These are phyloP conservation scores for Leccinum boreale DNA, from an alignment of 768 basidiomycete genomes.

Conservation along the genomic window DNA sequence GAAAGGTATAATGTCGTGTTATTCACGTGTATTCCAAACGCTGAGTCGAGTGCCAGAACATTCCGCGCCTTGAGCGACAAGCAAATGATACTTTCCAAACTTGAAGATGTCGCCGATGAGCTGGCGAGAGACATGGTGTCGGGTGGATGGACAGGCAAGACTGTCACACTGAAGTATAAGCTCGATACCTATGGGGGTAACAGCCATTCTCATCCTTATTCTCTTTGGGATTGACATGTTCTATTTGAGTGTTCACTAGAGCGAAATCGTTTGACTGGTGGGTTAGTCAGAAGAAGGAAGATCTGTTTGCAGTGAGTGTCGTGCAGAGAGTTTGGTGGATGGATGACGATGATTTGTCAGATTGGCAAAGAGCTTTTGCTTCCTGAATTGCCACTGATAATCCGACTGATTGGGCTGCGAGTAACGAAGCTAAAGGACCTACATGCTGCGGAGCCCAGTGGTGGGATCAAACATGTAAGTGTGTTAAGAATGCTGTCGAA, in stretches of 20 bases:
- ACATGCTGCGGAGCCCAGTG: slow-evolving; percentile 38
- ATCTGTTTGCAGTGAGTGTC: slow-evolving; percentile 64
- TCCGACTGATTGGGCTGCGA: slow-evolving; percentile 85
- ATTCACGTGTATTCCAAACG: not conserved
- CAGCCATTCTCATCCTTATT: not conserved
- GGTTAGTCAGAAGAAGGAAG: slow-evolving; percentile 71
- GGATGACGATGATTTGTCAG: slow-evolving; percentile 33
- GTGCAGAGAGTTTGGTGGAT: not conserved
- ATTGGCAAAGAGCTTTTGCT: slow-evolving; percentile 80
- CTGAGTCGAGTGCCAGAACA: slow-evolving; percentile 47
- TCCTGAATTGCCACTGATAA: slow-evolving; percentile 71
- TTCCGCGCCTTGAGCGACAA: slow-evolving; percentile 68
- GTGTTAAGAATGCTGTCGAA: not conserved
- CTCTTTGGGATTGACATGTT: slow-evolving; percentile 5
- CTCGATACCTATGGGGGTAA: slow-evolving; percentile 83
- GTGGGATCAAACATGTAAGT: slow-evolving; percentile 73
- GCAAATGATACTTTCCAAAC: slow-evolving; percentile 65
- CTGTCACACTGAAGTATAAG: slow-evolving; percentile 91
- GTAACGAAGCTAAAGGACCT: slow-evolving; percentile 89
- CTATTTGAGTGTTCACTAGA: slow-evolving; percentile 64
- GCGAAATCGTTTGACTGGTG: slow-evolving; percentile 77
- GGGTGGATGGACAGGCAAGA: slow-evolving; percentile 83
- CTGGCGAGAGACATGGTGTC: slow-evolving; percentile 76
- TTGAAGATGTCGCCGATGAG: slow-evolving; percentile 78
- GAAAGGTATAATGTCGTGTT: slow-evolving; percentile 55